Evolutionary conservation across 106 monocot species (phyloP), one percentile per base, ranked within the genome.

Genomic region (Amphibolis antarctica): DNA sequence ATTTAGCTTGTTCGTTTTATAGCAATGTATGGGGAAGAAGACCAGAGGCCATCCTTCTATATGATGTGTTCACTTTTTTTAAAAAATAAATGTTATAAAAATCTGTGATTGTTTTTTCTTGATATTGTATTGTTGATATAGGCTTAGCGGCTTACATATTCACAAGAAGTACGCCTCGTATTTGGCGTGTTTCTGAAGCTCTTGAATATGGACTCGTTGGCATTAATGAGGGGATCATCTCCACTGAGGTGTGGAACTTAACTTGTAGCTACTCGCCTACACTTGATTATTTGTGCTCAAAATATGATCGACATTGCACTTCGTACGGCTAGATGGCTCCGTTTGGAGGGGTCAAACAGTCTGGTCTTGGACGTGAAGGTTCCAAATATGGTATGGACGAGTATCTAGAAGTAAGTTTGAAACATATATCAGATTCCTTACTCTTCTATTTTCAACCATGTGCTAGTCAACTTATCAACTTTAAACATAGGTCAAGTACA

Each of bases 361-460:
- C 94, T 49, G 94, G 94, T 42, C 89, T 96, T 68, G 96, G 96
- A 65, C 65, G 96, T 65, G 96, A 96, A 77, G 96, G 96, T 51
- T 96, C 96, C 36, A 96, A 96, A 77, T 96, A 96, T 78, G 96
- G 96, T 46, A 80, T 96, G 44, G 90, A 96, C 44, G 96, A 96
- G 23, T 90, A 76, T 63, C 42, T 96, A 42, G 90, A 96, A 66
- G 96, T 96, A 67, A 71, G 83, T 59, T 43, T 3, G 55, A 42
- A 43, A 69, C 23, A 65, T 20, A 56, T 29, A 12, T 19, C 13
- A 14, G 15, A 55, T 24, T 27, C 18, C 1, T 58, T 24, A n/a
- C 44, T 29, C 17, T 59, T 27, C 64, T 54, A 22, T 28, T 43
- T 6, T 14, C 50, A 14, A n/a, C 48, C 17, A 42, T 29, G 60